phyloP scores from a whole-genome alignment of 176 grass and related monocot species.

The Oryza rufipogon region DNA sequence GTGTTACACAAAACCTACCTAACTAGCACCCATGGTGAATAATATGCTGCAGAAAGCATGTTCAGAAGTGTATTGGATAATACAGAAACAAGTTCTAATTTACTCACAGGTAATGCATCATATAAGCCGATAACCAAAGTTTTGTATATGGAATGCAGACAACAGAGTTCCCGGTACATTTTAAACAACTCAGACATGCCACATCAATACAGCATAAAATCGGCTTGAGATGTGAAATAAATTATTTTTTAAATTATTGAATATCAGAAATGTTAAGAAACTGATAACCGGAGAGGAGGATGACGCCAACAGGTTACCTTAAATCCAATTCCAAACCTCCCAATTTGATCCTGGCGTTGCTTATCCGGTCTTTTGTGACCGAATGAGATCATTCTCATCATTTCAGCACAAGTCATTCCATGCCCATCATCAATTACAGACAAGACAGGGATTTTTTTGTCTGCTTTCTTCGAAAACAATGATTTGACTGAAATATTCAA shows the following conservation, averaged over 20 bases:
- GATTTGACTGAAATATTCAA: conserved; percentile 69
- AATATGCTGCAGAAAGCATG: conserved; percentile 7
- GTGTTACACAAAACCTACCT: not conserved
- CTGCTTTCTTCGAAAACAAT: conserved; percentile 72
- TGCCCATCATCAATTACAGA: conserved; percentile 83
- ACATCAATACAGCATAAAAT: not conserved
- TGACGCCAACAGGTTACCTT: conserved; percentile 54
- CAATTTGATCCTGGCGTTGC: conserved; percentile 56
- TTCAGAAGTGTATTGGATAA: not conserved
- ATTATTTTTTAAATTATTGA: not conserved
- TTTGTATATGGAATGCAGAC: conserved; percentile 2
- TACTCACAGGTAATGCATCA: conserved; percentile 10
- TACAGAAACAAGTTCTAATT: conserved; percentile 11
- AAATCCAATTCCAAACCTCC: conserved; percentile 90
- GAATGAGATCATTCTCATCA: conserved; percentile 87
- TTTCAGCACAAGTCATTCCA: conserved; percentile 73
- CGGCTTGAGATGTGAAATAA: not conserved
- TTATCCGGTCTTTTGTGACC: conserved; percentile 69
- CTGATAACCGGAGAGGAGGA: conserved; percentile 4
- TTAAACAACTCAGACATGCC: not conserved
- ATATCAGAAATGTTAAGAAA: conserved; percentile 10
- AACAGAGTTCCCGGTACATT: conserved; percentile 2
- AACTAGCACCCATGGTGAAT: not conserved
- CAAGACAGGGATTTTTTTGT: conserved; percentile 70
- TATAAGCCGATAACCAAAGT: not conserved